Conservation (phyloP, 2,329 filamentous ascomycete species). For the Colletotrichum sublineola region DNA sequence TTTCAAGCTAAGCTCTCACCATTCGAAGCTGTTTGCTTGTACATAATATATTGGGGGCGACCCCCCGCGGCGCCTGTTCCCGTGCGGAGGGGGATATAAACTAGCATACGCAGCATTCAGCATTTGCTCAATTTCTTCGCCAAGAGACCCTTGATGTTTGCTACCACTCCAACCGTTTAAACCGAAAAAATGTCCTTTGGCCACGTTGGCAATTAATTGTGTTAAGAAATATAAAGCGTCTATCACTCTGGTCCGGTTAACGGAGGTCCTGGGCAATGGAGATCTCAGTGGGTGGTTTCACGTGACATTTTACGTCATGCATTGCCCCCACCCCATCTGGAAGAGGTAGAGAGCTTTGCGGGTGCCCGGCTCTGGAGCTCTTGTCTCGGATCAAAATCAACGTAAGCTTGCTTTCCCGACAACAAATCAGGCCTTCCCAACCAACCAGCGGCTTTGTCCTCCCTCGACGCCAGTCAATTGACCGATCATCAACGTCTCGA, state of each 20-base stretch:
- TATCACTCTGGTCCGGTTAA: conserved; percentile 5
- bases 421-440: conserved; percentile 18
- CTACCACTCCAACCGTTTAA: neutral
- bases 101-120: conserved; percentile 1
- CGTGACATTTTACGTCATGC: conserved; percentile 43
- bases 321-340: neutral
- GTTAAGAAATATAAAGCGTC: conserved; percentile 21
- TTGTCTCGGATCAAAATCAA: conserved; percentile 22
- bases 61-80: conserved; percentile 7
- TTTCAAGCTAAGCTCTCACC: conserved; percentile 32
- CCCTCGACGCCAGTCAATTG: conserved; percentile 32
- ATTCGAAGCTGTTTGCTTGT: conserved; percentile 36
- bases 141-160: neutral
- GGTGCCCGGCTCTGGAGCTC: conserved; percentile 24
- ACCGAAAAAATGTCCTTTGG: neutral
- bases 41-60: conserved; percentile 38
- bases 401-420: conserved; percentile 30
- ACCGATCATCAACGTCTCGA: neutral
- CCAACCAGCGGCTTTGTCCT: conserved; percentile 22
- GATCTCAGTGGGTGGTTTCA: conserved; percentile 14
- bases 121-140: neutral
- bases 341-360: conserved; percentile 11
- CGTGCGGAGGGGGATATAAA: neutral
- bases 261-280: neutral
- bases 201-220: conserved; percentile 9